These are phyloP conservation scores for Podospora pseudoanserina DNA, from an alignment of 495 filamentous ascomycete genomes.

Conservation along the genomic window DNA sequence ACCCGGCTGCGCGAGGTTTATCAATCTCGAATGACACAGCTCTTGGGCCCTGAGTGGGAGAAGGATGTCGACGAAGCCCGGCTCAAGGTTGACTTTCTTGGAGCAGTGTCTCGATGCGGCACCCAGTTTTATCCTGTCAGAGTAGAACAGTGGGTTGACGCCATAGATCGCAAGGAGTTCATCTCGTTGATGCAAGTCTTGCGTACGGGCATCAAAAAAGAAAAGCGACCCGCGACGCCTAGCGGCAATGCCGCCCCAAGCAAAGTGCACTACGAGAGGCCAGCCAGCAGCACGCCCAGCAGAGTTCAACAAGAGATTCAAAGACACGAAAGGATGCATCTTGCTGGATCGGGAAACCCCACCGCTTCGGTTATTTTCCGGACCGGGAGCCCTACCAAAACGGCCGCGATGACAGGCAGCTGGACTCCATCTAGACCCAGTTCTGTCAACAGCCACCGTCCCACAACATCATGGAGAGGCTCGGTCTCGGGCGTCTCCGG, in stretches of 20 bases:
- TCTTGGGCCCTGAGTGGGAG: slow-evolving; percentile 22
- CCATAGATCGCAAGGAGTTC: slow-evolving; percentile 27
- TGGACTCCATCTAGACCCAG: neutral
- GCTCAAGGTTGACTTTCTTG: slow-evolving; percentile 28
- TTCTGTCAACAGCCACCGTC: neutral
- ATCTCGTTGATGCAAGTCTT: slow-evolving; percentile 27
- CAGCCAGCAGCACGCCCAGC: neutral
- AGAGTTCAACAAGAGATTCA: neutral
- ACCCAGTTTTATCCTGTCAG: slow-evolving; percentile 26
- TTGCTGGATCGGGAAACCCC: neutral
- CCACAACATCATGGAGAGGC: neutral
- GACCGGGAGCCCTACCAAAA: neutral
- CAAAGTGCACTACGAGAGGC: neutral
- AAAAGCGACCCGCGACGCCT: slow-evolving; percentile 5
- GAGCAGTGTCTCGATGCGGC: slow-evolving; percentile 22
- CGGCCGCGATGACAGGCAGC: neutral
- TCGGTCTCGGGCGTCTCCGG: neutral
- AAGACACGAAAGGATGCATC: neutral
- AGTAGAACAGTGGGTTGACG: slow-evolving; percentile 33
- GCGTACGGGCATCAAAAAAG: slow-evolving; percentile 27
- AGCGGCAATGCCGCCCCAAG: neutral
- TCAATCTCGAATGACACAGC: slow-evolving; percentile 21
- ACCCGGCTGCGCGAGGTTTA: slow-evolving; percentile 34
- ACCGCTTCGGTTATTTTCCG: slow-evolving; percentile 1
- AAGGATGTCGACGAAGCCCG: slow-evolving; percentile 22